Evolutionary conservation across 2,329 filamentous ascomycete species (phyloP), one percentile per base, ranked within the genome.

Genomic region (Aspergillus sp.): DNA sequence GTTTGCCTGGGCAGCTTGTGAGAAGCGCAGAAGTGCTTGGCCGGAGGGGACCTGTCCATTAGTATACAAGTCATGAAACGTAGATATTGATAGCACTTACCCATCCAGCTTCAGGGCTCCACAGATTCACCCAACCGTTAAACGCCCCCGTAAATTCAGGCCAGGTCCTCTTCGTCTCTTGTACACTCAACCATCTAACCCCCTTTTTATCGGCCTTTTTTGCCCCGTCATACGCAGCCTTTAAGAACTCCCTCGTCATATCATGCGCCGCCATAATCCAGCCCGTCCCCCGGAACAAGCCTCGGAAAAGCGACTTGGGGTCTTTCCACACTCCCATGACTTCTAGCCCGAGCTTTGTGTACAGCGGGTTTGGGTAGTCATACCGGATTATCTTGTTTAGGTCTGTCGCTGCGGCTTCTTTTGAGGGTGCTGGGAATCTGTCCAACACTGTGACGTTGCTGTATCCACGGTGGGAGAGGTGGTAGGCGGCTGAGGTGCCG

Each of bases 341-440:
- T 41, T 54, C 51, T 4, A 54, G 27, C 2, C 51, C 51, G 9
- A 54, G 27, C 4, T 27, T 39, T 11, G 41, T 41, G n/a, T 54
- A 54, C 5, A 54, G 17, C 8, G 51, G 40, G n/a, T 54, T 41
- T 11, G 45, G 45, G 23, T 54, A 54, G 17, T 54, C 51, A 41
- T 27, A 44, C 40, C 51, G 51, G 35, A 54, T 47, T 25, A 54
- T 54, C 40, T 54, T 54, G 41, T 25, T 35, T 9, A 54, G 35
- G 21, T 54, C 51, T 9, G 51, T 54, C 9, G 51, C 45, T 11
- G 51, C 51, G 31, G 51, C 51, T 17, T 54, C 51, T 23, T 27
- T 44, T 5, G 51, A 54, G 19, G 51, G 51, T 12, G 51, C 25
- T 2, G 41, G 27, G 35, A 46, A 46, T 37, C 41, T 39, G 35